These are phyloP conservation scores for Ophiostoma quercus DNA, from an alignment of 2,329 filamentous ascomycete genomes.

Conservation along the genomic window DNA sequence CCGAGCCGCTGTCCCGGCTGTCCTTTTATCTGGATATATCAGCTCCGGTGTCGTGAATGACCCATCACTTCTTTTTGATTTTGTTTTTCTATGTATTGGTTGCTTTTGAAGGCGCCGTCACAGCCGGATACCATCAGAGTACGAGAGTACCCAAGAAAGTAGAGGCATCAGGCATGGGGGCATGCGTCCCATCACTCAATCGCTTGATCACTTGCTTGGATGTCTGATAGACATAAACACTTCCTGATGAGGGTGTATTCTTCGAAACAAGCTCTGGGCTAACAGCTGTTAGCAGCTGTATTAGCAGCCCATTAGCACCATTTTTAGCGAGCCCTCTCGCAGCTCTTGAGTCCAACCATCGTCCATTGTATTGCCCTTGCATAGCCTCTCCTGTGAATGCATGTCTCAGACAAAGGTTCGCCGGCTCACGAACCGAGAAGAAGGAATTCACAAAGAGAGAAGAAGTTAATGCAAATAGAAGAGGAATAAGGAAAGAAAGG, in stretches of 20 bases:
- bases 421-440: conserved; percentile 5
- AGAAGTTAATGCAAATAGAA: not conserved
- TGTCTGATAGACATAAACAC: not conserved
- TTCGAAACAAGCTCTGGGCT: not conserved
- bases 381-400: conserved; percentile 1
- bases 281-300: not conserved
- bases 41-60: too few relatives aligned
- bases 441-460: not conserved
- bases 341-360: not conserved
- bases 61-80: too few relatives aligned
- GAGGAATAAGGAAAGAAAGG: not conserved
- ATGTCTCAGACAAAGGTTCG: conserved; percentile 9
- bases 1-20: not conserved
- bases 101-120: not conserved
- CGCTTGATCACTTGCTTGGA: not conserved
- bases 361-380: not conserved
- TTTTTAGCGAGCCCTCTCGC: not conserved
- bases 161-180: too few relatives aligned
- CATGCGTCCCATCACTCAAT: not conserved
- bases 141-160: too few relatives aligned
- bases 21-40: not conserved
- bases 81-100: not conserved
- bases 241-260: not conserved
- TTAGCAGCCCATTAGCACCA: not conserved
- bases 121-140: not conserved